Evolutionary conservation across 768 basidiomycete species (phyloP).

Genomic region (Tulasnella sp.): DNA sequence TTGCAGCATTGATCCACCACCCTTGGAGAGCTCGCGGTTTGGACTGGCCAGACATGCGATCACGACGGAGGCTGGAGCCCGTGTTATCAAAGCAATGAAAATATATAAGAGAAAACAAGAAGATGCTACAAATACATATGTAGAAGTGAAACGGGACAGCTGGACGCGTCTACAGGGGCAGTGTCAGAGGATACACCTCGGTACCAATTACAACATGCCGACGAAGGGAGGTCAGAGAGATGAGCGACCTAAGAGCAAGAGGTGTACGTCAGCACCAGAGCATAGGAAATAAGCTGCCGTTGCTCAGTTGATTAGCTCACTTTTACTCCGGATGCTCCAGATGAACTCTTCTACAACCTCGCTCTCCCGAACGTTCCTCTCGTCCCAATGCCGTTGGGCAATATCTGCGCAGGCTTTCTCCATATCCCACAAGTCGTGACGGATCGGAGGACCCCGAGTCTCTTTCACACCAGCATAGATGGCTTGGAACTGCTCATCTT

Average conservation of each 20-base stretch:
- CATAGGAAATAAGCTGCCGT: not conserved
- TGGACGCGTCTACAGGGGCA: not conserved
- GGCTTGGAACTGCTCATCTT: constrained; percentile 36
- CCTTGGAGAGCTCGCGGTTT: not conserved
- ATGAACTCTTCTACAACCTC: not conserved
- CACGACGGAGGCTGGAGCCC: not conserved
- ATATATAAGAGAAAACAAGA: not conserved
- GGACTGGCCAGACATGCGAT: not conserved
- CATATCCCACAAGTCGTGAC: constrained; percentile 59
- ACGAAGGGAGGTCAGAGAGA: not conserved
- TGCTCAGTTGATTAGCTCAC: not conserved
- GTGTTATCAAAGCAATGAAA: not conserved
- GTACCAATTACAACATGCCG: not conserved
- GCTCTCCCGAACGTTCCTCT: not conserved
- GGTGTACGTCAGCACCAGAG: too few relatives aligned
- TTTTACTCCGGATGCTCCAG: not conserved
- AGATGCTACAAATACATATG: not conserved
- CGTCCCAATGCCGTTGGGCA: constrained; percentile 59
- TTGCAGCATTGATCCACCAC: too few relatives aligned
- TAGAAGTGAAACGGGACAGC: not conserved
- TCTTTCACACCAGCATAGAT: constrained; percentile 22
- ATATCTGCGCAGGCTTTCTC: constrained; percentile 55
- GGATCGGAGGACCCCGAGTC: constrained; percentile 43
- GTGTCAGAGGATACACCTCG: not conserved
- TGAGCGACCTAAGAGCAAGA: not conserved